Evolutionary conservation across 345 rosid genomes (phyloP).

Genomic region (Cardamine resedifolia): DNA sequence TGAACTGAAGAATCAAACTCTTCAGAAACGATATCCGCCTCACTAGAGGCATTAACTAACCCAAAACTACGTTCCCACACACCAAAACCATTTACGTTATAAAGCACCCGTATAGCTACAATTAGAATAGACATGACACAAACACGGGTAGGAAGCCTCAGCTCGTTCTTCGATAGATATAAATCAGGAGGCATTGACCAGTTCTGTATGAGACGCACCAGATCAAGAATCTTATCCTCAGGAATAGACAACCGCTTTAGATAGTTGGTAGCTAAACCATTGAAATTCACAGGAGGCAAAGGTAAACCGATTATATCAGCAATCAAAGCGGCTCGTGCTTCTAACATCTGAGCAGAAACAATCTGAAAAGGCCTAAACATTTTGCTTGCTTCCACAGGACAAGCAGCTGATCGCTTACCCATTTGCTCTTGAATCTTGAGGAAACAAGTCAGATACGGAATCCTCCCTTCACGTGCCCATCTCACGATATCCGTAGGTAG

Average conservation of each 20-base stretch:
- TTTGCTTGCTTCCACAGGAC: slow-evolving; percentile 52
- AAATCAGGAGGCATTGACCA: slow-evolving; percentile 83
- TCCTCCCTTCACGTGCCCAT: slow-evolving; percentile 71
- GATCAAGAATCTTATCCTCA: slow-evolving; percentile 50
- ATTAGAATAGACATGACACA: slow-evolving; percentile 63
- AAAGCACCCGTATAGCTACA: slow-evolving; percentile 57
- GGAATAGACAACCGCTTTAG: slow-evolving; percentile 58
- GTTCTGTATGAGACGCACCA: slow-evolving; percentile 53
- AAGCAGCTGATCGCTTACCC: slow-evolving; percentile 53
- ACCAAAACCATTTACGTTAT: slow-evolving; percentile 64
- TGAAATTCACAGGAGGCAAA: slow-evolving; percentile 73
- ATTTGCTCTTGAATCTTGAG: slow-evolving; percentile 57
- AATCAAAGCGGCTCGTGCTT: slow-evolving; percentile 57
- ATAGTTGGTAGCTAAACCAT: slow-evolving; percentile 59
- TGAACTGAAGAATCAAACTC: slow-evolving; percentile 23
- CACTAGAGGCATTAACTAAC: slow-evolving; percentile 4
- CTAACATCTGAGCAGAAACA: slow-evolving; percentile 56
- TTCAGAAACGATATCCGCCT: slow-evolving; percentile 18
- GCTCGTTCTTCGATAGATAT: slow-evolving; percentile 56
- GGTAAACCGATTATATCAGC: slow-evolving; percentile 64
- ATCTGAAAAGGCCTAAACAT: slow-evolving; percentile 66
- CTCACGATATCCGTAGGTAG: slow-evolving; percentile 67
- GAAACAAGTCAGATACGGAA: slow-evolving; percentile 68
- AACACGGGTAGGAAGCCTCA: slow-evolving; percentile 65
- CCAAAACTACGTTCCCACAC: slow-evolving; percentile 54